Evolutionary conservation across 148 eudicot genomes (phyloP), one percentile per base, ranked within the genome.

Genomic region (Vaccinium corymbosum): DNA sequence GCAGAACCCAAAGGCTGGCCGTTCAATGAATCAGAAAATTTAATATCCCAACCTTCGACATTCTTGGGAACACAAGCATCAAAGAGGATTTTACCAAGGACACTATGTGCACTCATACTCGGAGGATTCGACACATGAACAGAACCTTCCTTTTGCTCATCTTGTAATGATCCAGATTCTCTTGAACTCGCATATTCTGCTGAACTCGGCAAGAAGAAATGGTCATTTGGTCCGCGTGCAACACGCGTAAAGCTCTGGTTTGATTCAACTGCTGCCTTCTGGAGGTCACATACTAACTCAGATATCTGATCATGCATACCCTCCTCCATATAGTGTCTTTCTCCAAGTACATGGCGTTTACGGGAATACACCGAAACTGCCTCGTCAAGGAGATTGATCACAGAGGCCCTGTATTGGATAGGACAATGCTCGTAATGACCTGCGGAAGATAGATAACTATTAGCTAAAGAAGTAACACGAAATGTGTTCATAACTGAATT

Each of bases 31-130:
- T 87, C 86, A 9, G 88, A 87, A 82, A 89, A 91, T 76, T 89
- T 91, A 68, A 91, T 90, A 81, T 91, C 95, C 95, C 94, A 93
- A 59, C 95, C 95, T 84, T 93, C 94, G 9, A 90, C 83, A 57
- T 90, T 93, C 80, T 89, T 93, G 8, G 95, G 94, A 42, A 93
- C 92, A 78, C 95, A 92, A 2, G 84, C 94, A 82, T 93, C 93
- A n/a, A 91, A 93, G 53, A 93, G 90, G 42, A 88, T 50, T 86
- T 89, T 88, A 42, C 95, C 94, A 72, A 93, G 87, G 66, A 92
- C 90, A 83, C 91, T 90, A 52, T 93, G 90, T 2, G 92, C 90
- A 56, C 80, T 90, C 71, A 93, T 85, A 57, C 89, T 86, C 2
- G 92, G 92, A 75, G 91, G 88, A 72, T 78, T 87, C 27, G 88